Evolutionary conservation across 805 yeast species (phyloP).

Genomic region (Brettanomyces anomalus): DNA sequence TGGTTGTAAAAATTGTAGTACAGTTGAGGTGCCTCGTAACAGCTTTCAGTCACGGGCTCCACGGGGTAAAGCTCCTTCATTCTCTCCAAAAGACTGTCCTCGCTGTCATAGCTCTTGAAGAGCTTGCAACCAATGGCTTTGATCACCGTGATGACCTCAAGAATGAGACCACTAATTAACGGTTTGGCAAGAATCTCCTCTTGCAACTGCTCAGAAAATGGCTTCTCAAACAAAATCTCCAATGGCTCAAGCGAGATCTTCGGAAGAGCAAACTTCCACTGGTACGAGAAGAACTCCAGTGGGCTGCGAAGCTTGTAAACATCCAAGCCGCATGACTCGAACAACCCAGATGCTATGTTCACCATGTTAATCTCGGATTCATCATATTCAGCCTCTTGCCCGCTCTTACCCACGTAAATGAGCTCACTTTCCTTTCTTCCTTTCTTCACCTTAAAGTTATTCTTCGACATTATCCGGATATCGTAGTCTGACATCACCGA

Average conservation of each 20-base stretch:
- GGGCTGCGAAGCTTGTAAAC: constrained; percentile 43
- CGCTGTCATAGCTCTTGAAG: constrained; percentile 62
- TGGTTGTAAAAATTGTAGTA: constrained; percentile 58
- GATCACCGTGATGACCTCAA: constrained; percentile 64
- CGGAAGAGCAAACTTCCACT: constrained; percentile 82
- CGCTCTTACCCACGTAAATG: constrained; percentile 34
- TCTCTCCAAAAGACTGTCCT: constrained; percentile 44
- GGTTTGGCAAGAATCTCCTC: constrained; percentile 79
- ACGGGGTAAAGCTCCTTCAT: constrained; percentile 41
- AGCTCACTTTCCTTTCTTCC: constrained; percentile 34
- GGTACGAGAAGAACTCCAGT: constrained; percentile 57
- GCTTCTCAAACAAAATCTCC: constrained; percentile 63
- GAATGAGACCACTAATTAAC: constrained; percentile 66
- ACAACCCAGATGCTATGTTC: constrained; percentile 28
- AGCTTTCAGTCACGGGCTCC: constrained; percentile 20
- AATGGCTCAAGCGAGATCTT: constrained; percentile 71
- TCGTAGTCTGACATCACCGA: constrained; percentile 60
- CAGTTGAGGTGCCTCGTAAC: constrained; percentile 43
- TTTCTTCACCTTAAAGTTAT: constrained; percentile 27
- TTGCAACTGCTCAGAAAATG: constrained; percentile 48
- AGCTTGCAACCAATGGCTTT: constrained; percentile 71
- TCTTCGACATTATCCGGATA: constrained; percentile 31
- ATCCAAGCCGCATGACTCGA: constrained; percentile 32
- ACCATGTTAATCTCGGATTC: constrained; percentile 31
- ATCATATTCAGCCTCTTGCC: constrained; percentile 34